Evolutionary conservation across 164 flowering plant species (phyloP).

Genomic region (Umbellularia californica): DNA sequence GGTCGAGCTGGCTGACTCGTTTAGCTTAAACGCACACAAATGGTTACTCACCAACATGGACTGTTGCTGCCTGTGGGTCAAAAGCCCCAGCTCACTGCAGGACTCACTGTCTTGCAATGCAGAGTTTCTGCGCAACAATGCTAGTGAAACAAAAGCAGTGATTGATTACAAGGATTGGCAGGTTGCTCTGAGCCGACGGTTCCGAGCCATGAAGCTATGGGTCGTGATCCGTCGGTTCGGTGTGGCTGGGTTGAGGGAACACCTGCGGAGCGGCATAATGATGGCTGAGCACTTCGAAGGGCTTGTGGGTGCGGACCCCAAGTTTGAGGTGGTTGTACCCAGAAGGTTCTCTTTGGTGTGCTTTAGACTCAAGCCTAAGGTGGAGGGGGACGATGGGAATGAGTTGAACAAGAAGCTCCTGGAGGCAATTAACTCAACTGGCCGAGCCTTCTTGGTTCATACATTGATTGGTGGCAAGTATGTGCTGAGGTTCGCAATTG

Average conservation of each 20-base stretch:
- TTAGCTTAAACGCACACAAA: slow-evolving; percentile 58
- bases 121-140: slow-evolving; percentile 45
- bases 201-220: slow-evolving; percentile 56
- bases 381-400: too few species aligned
- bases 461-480: slow-evolving; percentile 4
- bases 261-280: slow-evolving; percentile 37
- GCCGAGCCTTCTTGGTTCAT: too few species aligned
- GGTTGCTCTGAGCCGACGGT: slow-evolving; percentile 42
- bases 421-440: too few species aligned
- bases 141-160: slow-evolving; percentile 38
- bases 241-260: slow-evolving; percentile 32
- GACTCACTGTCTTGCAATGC: slow-evolving; percentile 35
- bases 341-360: slow-evolving; percentile 48
- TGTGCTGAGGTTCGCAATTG: too few species aligned
- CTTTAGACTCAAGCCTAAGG: slow-evolving; percentile 13
- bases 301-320: slow-evolving; percentile 28
- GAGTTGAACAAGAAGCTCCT: too few species aligned
- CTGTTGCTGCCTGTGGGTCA: slow-evolving; percentile 63
- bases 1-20: slow-evolving; percentile 44
- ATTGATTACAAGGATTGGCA: slow-evolving; percentile 76
- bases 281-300: slow-evolving; percentile 47
- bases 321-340: slow-evolving; percentile 54
- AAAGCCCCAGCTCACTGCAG: slow-evolving; percentile 23
- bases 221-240: slow-evolving; percentile 50
- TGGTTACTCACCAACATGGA: slow-evolving; percentile 55